These are phyloP conservation scores for Grosmannia clavigera DNA, from an alignment of 2,329 filamentous ascomycete genomes.

Conservation along the genomic window DNA sequence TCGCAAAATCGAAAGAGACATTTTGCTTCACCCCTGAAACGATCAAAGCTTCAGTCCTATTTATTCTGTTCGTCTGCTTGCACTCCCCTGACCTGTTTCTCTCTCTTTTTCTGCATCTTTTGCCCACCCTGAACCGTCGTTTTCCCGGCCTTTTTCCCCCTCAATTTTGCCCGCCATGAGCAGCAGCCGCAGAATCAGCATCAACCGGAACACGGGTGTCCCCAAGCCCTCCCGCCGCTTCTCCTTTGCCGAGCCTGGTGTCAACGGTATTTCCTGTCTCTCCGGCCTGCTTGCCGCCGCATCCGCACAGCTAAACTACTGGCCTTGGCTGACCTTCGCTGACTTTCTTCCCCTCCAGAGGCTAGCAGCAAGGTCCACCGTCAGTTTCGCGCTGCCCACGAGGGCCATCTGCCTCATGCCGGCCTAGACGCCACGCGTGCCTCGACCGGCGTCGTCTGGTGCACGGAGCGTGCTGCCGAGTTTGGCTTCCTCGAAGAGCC, in stretches of 20 bases:
- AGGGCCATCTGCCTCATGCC: conserved; percentile 81
- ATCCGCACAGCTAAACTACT: not conserved
- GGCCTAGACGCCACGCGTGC: conserved; percentile 80
- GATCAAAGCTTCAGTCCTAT: not conserved
- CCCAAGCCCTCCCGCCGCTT: conserved; percentile 45
- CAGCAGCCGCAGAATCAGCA: conserved; percentile 50
- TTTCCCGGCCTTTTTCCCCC: not conserved
- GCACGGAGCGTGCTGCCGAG: conserved; percentile 74
- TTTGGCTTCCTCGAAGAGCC: conserved; percentile 80
- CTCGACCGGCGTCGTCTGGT: conserved; percentile 92
- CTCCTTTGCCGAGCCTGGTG: conserved; percentile 43
- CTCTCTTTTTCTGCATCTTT: not conserved
- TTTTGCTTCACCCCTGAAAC: not conserved
- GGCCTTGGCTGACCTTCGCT: not conserved
- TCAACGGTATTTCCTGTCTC: conserved; percentile 31
- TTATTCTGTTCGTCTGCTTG: not conserved
- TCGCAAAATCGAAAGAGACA: not conserved
- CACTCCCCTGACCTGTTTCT: not conserved
- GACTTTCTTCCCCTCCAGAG: conserved; percentile 39
- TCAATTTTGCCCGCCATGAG: conserved; percentile 24
- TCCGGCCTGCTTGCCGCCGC: not conserved
- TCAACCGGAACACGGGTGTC: conserved; percentile 52
- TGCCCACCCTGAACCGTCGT: not conserved
- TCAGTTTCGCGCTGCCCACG: conserved; percentile 80
- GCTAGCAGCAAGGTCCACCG: conserved; percentile 72